These are phyloP conservation scores for Neocucurbitaria cava DNA, from an alignment of 2,329 filamentous ascomycete species.

Conservation along the genomic window DNA sequence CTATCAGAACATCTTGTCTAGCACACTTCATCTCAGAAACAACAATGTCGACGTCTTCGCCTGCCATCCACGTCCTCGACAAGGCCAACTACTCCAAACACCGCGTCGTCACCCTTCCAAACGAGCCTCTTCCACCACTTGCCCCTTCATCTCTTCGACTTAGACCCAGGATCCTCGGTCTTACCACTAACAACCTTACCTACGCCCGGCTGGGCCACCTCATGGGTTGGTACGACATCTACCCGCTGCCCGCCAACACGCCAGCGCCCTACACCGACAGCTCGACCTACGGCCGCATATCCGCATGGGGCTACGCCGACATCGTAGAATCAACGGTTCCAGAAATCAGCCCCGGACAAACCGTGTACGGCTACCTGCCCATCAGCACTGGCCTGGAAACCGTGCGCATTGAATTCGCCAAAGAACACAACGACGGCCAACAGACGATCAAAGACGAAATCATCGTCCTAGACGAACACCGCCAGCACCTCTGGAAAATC, in stretches of 20 bases:
- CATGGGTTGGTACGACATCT: constrained; percentile 53
- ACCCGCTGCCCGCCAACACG: constrained; percentile 50
- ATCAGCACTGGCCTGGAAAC: constrained; percentile 50
- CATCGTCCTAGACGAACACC: constrained; percentile 48
- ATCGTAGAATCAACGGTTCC: constrained; percentile 52
- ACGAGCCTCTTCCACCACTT: constrained; percentile 10
- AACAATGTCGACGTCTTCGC: not conserved
- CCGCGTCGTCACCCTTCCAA: constrained; percentile 19
- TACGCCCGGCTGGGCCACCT: constrained; percentile 29
- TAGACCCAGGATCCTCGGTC: constrained; percentile 24
- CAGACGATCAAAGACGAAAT: constrained; percentile 35
- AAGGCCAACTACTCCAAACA: constrained; percentile 26
- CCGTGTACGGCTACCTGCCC: constrained; percentile 56
- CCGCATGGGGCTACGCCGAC: constrained; percentile 58
- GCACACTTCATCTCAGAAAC: not conserved
- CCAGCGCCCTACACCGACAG: constrained; percentile 49
- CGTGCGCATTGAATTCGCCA: constrained; percentile 44
- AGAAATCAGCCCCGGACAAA: constrained; percentile 41
- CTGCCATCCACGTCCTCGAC: constrained; percentile 21
- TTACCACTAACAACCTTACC: constrained; percentile 35
- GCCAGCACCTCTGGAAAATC: constrained; percentile 49
- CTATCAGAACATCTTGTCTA: not conserved
- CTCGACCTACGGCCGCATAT: constrained; percentile 54
- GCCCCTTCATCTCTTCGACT: constrained; percentile 28
- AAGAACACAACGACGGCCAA: constrained; percentile 11